Conservation (phyloP, 2,329 filamentous ascomycete species). For the Plenodomus tracheiphilus region DNA sequence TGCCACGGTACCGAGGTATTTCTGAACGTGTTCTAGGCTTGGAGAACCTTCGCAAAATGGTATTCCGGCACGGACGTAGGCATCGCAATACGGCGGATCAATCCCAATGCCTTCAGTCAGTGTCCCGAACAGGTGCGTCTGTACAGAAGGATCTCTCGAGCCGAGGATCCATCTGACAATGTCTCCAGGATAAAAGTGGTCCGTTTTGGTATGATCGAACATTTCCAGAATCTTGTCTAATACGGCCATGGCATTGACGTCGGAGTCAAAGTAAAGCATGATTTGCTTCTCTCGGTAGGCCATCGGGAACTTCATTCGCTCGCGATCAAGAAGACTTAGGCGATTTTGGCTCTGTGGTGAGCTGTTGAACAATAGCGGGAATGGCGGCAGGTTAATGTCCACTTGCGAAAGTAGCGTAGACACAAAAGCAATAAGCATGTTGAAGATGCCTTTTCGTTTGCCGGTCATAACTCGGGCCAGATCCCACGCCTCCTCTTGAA, state of each 20-base stretch:
- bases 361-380: background rate
- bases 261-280: conserved; percentile 33
- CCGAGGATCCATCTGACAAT: conserved; percentile 38
- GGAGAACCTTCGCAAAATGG: conserved; percentile 34
- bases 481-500: conserved; percentile 20
- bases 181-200: conserved; percentile 39
- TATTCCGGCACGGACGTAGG: conserved; percentile 38
- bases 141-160: conserved; percentile 17
- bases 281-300: conserved; percentile 23
- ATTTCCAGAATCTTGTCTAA: conserved; percentile 41
- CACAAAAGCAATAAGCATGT: conserved; percentile 36
- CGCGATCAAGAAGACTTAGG: conserved; percentile 21
- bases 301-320: conserved; percentile 32
- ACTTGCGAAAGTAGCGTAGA: conserved; percentile 30
- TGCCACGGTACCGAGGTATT: conserved; percentile 24
- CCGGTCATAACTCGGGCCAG: conserved; percentile 31
- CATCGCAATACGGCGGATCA: conserved; percentile 29
- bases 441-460: conserved; percentile 37
- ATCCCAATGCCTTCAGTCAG: conserved; percentile 36
- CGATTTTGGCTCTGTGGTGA: conserved; percentile 18
- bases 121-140: conserved; percentile 24
- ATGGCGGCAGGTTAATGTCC: conserved; percentile 23
- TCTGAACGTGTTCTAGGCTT: conserved; percentile 12
- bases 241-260: conserved; percentile 34
- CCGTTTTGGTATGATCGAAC: conserved; percentile 35